Conservation (phyloP, 164 flowering plant species). For the Berberis thunbergii region DNA sequence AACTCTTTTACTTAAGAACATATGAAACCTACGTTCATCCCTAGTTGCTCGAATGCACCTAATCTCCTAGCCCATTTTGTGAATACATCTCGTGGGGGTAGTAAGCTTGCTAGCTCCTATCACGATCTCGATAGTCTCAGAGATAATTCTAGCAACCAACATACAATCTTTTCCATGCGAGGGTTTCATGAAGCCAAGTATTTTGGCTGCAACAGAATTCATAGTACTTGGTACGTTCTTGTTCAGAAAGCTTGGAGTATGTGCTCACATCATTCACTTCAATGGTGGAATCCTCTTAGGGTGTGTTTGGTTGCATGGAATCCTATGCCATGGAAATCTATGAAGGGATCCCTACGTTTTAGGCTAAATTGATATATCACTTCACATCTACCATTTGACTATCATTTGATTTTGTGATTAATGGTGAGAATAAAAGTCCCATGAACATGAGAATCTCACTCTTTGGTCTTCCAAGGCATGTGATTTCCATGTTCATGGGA, state of each 20-base stretch:
- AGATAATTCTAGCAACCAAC: conserved; percentile 25
- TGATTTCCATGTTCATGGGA: no score
- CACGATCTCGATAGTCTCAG: conserved; percentile 25
- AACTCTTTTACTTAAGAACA: not conserved
- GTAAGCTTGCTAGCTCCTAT: conserved; percentile 24
- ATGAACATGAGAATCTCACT: no score
- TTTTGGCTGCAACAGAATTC: conserved; percentile 7
- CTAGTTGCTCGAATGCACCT: conserved; percentile 33
- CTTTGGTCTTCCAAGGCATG: no score
- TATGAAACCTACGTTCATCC: conserved; percentile 45
- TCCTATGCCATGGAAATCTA: no score
- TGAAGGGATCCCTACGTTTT: no score
- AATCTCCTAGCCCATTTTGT: conserved; percentile 35
- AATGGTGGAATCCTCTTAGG: conserved; percentile 16
- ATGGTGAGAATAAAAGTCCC: no score
- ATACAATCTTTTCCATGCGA: conserved; percentile 16
- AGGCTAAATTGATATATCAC: no score
- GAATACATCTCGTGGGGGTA: conserved; percentile 21
- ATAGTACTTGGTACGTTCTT: conserved; percentile 20
- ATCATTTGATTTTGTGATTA: no score
- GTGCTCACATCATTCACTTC: conserved; percentile 21
- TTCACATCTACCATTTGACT: no score
- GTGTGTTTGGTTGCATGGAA: no score
- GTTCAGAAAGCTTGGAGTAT: conserved; percentile 23
- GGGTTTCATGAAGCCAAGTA: conserved; percentile 22